These are phyloP conservation scores for Platismatia glauca DNA, from an alignment of 495 filamentous ascomycete species.

Conservation along the genomic window DNA sequence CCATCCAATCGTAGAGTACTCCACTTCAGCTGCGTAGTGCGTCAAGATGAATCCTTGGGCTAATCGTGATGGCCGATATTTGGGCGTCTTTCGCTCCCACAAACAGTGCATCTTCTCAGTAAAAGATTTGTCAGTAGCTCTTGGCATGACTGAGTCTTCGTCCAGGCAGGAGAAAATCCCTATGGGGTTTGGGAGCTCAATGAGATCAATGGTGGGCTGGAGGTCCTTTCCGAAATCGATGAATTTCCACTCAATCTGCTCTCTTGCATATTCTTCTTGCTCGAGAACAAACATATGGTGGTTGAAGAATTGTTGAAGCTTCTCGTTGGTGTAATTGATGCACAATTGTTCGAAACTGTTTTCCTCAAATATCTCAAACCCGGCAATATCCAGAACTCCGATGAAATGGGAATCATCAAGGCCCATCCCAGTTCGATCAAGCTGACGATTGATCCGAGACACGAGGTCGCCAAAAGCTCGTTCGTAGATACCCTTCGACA, in stretches of 20 bases:
- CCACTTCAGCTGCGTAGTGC: conserved; percentile 95
- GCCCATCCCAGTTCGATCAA: conserved; percentile 70
- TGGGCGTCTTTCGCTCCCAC: conserved; percentile 91
- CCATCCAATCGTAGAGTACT: conserved; percentile 93
- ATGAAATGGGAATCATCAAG: conserved; percentile 90
- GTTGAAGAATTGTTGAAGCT: conserved; percentile 99
- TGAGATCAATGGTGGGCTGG: conserved; percentile 96
- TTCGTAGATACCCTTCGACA: conserved; percentile 96
- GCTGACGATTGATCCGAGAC: conserved; percentile 78
- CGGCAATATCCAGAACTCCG: conserved; percentile 96
- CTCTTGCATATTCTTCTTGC: conserved; percentile 95
- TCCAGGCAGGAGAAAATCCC: conserved; percentile 98
- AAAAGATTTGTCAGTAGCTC: conserved; percentile 92
- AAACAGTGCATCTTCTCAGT: conserved; percentile 94
- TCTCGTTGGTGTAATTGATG: conserved; percentile 99
- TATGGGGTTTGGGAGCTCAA: conserved; percentile 92
- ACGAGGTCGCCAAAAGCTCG: conserved; percentile 91
- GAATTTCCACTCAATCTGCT: conserved; percentile 99
- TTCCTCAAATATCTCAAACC: conserved; percentile 96
- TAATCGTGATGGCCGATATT: conserved; percentile 82
- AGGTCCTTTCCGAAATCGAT: conserved; percentile 98
- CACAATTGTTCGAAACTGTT: conserved; percentile 99
- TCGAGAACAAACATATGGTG: conserved; percentile 99
- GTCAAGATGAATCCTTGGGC: conserved; percentile 95
- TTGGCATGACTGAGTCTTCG: conserved; percentile 98